phyloP scores from a whole-genome alignment of 768 basidiomycete species.

The Kwoniella dejecticola region DNA sequence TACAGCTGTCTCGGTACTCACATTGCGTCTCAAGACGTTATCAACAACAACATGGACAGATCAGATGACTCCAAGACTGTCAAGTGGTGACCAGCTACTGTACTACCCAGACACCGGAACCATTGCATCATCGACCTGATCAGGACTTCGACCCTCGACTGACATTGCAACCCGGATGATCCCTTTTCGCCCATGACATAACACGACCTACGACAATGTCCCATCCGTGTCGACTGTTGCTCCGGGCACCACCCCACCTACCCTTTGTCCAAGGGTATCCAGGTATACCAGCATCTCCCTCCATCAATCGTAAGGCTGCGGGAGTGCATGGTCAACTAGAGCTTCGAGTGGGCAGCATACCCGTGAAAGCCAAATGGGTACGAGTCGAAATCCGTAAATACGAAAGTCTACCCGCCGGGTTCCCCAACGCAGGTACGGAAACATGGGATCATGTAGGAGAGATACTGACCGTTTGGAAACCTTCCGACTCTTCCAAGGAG shows the following conservation, averaged over 20 bases:
- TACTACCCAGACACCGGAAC: too few species aligned
- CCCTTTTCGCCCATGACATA: slow-evolving; percentile 13
- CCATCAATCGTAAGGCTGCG: slow-evolving; percentile 35
- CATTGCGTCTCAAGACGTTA: too few species aligned
- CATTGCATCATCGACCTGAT: too few species aligned
- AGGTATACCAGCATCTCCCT: slow-evolving; percentile 43
- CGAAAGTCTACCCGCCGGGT: slow-evolving; percentile 62
- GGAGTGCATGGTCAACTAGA: slow-evolving; percentile 66
- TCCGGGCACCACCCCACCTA: slow-evolving; percentile 53
- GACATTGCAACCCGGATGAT: too few species aligned
- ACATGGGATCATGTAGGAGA: slow-evolving; percentile 58
- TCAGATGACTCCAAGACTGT: too few species aligned
- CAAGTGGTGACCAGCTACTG: too few species aligned
- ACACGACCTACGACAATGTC: slow-evolving; percentile 27
- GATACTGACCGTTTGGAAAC: slow-evolving; percentile 79
- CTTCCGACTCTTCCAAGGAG: slow-evolving; percentile 63
- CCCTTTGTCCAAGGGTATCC: slow-evolving; percentile 54
- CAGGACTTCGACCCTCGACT: too few species aligned
- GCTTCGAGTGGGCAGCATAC: slow-evolving; percentile 68
- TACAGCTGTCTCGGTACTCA: too few species aligned
- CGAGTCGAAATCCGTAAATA: slow-evolving; percentile 88
- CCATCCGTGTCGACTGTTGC: slow-evolving; percentile 43
- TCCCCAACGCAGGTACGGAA: slow-evolving; percentile 20
- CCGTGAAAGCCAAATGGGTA: slow-evolving; percentile 89
- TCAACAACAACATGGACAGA: too few species aligned